Evolutionary conservation across 2,329 filamentous ascomycete species (phyloP).

Genomic region (Trichoderma hamatum): DNA sequence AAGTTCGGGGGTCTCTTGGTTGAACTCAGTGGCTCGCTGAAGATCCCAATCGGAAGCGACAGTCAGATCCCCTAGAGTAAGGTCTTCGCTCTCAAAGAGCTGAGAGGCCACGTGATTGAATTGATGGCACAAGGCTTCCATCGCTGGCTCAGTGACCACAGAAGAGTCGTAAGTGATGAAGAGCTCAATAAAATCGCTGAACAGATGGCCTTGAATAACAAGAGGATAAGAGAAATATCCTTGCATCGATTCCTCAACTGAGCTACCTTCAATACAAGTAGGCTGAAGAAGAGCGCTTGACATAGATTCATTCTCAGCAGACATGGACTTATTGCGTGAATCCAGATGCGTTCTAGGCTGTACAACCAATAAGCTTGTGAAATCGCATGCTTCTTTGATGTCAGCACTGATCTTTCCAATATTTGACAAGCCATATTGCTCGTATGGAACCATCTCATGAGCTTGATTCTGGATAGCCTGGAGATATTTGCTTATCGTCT

Average conservation of each 20-base stretch:
- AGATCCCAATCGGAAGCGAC: slow-evolving; percentile 21
- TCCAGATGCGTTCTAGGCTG: slow-evolving; percentile 13
- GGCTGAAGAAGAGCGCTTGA: background rate
- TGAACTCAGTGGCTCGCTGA: background rate
- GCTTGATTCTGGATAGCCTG: slow-evolving; percentile 29
- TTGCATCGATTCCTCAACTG: slow-evolving; percentile 17
- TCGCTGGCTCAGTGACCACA: slow-evolving; percentile 3
- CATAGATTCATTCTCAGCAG: background rate
- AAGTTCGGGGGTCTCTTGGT: background rate
- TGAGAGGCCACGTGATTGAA: slow-evolving; percentile 16
- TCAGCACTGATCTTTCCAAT: slow-evolving; percentile 19
- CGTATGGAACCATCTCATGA: slow-evolving; percentile 32
- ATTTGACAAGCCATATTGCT: slow-evolving; percentile 31
- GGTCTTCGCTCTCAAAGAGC: background rate
- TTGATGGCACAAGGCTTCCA: slow-evolving; percentile 14
- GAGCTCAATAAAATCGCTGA: background rate
- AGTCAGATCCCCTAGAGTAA: background rate
- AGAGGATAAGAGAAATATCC: slow-evolving; percentile 25
- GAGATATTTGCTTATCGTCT: slow-evolving; percentile 21
- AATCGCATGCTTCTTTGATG: slow-evolving; percentile 9
- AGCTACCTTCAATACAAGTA: background rate
- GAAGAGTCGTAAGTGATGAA: slow-evolving; percentile 6
- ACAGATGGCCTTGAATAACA: slow-evolving; percentile 17
- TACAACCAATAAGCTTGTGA: slow-evolving; percentile 20
- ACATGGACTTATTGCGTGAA: background rate